phyloP scores from a whole-genome alignment of 371 early-diverging fungal genomes.

The Rhizopus arrhizus region DNA sequence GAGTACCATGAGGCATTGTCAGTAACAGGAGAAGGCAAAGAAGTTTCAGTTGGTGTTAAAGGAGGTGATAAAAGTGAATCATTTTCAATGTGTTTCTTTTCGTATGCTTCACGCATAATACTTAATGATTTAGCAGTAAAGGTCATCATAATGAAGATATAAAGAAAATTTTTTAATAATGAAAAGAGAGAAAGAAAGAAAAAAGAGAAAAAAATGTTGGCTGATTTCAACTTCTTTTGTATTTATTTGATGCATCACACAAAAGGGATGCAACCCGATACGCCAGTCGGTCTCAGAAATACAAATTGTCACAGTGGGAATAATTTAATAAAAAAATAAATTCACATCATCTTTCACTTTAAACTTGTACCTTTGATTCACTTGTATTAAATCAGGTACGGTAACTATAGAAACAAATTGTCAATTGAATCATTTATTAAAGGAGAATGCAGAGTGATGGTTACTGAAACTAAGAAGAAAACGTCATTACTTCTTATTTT shows the following conservation, averaged over 20 bases:
- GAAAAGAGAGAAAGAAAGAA: slow-evolving; percentile 7
- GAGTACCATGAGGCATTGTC: not conserved
- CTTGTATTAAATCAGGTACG: not conserved
- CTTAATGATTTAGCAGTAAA: slow-evolving; percentile 13
- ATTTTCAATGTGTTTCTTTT: slow-evolving; percentile 14
- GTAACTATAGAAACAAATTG: too few relatives aligned
- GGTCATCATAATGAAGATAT: slow-evolving; percentile 10
- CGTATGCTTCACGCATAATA: slow-evolving; percentile 22
- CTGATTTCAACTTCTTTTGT: slow-evolving; percentile 21
- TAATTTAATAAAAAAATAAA: too few relatives aligned
- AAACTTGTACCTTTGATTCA: too few relatives aligned
- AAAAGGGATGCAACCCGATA: slow-evolving; percentile 34
- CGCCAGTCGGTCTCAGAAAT: slow-evolving; percentile 28
- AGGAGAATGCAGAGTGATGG: not conserved
- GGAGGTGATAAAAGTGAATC: slow-evolving; percentile 36
- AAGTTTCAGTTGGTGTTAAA: slow-evolving; percentile 31
- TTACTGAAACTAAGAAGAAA: not conserved
- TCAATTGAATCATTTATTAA: not conserved
- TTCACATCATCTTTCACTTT: not conserved
- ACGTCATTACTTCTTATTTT: not conserved
- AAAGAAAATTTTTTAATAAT: slow-evolving; percentile 3
- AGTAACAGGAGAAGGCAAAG: not conserved
- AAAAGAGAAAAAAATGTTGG: slow-evolving; percentile 14
- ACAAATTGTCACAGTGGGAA: not conserved
- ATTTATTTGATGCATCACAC: slow-evolving; percentile 22